Evolutionary conservation across 805 yeast species (phyloP), one percentile per base, ranked within the genome.

Genomic region (Metschnikowia noctiluminum): DNA sequence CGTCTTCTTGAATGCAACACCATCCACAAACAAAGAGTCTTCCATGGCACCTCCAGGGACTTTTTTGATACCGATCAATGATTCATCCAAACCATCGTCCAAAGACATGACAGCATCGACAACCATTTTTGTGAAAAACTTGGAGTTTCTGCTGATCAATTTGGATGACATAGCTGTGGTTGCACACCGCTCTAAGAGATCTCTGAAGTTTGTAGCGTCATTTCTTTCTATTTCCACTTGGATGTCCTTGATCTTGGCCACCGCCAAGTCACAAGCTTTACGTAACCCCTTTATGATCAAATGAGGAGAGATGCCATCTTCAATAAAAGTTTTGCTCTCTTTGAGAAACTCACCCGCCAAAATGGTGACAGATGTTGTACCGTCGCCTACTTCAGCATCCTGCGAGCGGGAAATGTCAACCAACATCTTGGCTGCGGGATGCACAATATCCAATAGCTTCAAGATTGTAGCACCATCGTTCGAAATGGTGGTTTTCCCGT

Each of bases 351-450:
- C 99, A 48, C 97, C 97, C 2, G 98, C 97, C 49, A 94, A 69
- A 31, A 92, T 85, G 0, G 97, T 88, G 16, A 92, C 99, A 28
- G 96, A 86, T 1, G 99, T 92, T 39, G 99, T 92, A 57, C 99
- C 99, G 70, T 92, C 99, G 51, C 99, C 99, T 55, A 94, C 96
- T 68, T 92, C 98, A 51, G 95, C 96, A 66, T 92, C 99, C 72
- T 92, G 99, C 2, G 96, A 90, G 65, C 95, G 85, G 14, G 97
- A 87, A 49, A 92, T 87, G 65, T 92, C 96, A 46, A 92, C 99
- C 57, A 92, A 74, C 51, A 92, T 91, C 67, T 89, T 90, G 11
- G 99, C 99, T 10, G 99, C 99, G 9, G 99, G 99, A 62, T 94
- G 99, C 27, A 94, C 97, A 48, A 94, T 95, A 63, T 94, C 99